Conservation (phyloP, 1,284 basidiomycete genomes). For the Irpex lacteus region DNA sequence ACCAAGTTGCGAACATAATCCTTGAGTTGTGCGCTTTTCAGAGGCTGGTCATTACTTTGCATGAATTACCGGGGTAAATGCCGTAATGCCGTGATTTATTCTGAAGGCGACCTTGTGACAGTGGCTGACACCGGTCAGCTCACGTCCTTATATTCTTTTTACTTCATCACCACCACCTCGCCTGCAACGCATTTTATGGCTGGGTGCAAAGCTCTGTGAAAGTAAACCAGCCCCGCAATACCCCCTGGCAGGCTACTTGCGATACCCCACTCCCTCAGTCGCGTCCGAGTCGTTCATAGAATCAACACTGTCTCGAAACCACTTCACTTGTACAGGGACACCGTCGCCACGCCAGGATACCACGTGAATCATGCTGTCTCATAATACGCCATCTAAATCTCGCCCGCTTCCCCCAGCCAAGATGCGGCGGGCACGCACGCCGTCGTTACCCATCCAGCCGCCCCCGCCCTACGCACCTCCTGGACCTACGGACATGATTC, state of each 20-base stretch:
- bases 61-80: neutral
- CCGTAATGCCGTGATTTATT: neutral
- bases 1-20: neutral
- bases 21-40: too few relatives aligned
- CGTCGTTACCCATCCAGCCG: slow-evolving; percentile 37
- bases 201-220: neutral
- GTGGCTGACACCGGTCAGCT: neutral
- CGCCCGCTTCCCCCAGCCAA: slow-evolving; percentile 63
- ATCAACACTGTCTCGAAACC: neutral
- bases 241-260: neutral
- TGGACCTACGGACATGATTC: slow-evolving; percentile 28
- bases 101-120: neutral
- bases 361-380: slow-evolving; percentile 41
- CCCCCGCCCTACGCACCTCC: slow-evolving; percentile 51
- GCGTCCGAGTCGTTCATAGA: too few relatives aligned
- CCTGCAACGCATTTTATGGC: neutral
- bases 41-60: neutral
- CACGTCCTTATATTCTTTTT: neutral
- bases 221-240: neutral
- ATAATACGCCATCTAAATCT: slow-evolving; percentile 29
- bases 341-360: neutral
- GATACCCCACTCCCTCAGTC: too few relatives aligned
- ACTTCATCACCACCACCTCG: neutral
- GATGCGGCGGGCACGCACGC: slow-evolving; percentile 43
- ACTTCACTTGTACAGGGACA: neutral